Evolutionary conservation across 768 basidiomycete genomes (phyloP).

Genomic region (Terana coerulea): DNA sequence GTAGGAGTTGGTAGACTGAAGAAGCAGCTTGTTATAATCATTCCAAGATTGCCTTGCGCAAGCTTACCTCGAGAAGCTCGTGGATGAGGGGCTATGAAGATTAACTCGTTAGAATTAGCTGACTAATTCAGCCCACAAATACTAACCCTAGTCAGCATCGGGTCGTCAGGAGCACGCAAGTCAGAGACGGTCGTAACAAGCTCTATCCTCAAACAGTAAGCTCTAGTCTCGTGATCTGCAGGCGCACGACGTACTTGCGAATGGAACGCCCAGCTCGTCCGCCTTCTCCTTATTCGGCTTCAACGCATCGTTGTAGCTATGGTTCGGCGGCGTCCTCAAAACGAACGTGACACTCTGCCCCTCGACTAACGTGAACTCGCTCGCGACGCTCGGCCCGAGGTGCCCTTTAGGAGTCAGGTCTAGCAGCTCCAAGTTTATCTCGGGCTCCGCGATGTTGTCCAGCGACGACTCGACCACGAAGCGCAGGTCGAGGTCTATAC

Average conservation of each 20-base stretch:
- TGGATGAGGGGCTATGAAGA: constrained; percentile 51
- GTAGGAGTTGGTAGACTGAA: constrained; percentile 67
- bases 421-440: constrained; percentile 53
- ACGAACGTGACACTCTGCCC: constrained; percentile 92
- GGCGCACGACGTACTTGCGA: constrained; percentile 32
- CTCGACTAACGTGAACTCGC: constrained; percentile 64
- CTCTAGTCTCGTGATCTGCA: neutral
- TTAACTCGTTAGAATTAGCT: neutral
- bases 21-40: neutral
- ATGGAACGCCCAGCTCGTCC: constrained; percentile 41
- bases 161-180: constrained; percentile 59
- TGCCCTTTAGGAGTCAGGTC: constrained; percentile 73
- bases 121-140: neutral
- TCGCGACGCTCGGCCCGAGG: constrained; percentile 60
- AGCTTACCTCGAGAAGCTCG: constrained; percentile 47
- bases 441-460: constrained; percentile 47
- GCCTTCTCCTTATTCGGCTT: constrained; percentile 38
- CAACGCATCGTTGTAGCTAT: constrained; percentile 22
- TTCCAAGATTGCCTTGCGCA: neutral
- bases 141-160: constrained; percentile 59
- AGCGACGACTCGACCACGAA: constrained; percentile 60
- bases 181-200: constrained; percentile 43
- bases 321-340: constrained; percentile 64
- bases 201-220: constrained; percentile 22
- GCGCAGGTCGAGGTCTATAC: constrained; percentile 68